Base-by-base conservation (phyloP, 2,329 filamentous ascomycete genomes). In the Camptophora hylomeconis region DNA sequence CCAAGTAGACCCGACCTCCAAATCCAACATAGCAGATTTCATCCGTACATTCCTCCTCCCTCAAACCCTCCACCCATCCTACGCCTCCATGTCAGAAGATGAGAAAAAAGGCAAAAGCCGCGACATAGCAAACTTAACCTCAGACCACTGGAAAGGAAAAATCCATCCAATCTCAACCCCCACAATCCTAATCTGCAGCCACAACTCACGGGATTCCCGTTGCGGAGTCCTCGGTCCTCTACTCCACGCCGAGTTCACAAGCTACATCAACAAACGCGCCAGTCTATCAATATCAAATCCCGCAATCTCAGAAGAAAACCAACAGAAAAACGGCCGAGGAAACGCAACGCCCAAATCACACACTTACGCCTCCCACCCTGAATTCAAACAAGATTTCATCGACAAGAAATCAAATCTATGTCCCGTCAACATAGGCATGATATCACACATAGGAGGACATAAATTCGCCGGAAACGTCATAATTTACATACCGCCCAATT, bases 391-490 rank as follows among this genome's bases (percentile, higher is more conserved):
- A 12, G 55, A 52, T 2, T 56, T 48, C 16, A 36, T 38, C 6
- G 33, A 36, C 12, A 22, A 21, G 13, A 27, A 31, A 2, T 45
- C 13, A 8, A 25, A 17, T 17, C 18, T 17, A 12, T 20, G 14
- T 24, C 29, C 6, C 32, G 31, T 53, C 7, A 55, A 60, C 36
- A 41, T 61, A 30, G 58, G 52, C 4, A 41, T 52, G 26, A 58
- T 93, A 42, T 86, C 75, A 36, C 86, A 94, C 49, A 81, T 93
- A 4, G 86, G 87, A 18, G 87, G 86, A 0, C 86, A 94, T 61
- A 92, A 92, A 61, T 94, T 87, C 59, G 76, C 76, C 26, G 86
- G 86, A 16, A 94, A 94, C 48, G 72, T 93, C 40, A 75, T 94
- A 59, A 61, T 94, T 1, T 94, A 94, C 52, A 69, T 45, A 7